phyloP scores from a whole-genome alignment of 2,329 filamentous ascomycete genomes.

The Trichoderma sp. region DNA sequence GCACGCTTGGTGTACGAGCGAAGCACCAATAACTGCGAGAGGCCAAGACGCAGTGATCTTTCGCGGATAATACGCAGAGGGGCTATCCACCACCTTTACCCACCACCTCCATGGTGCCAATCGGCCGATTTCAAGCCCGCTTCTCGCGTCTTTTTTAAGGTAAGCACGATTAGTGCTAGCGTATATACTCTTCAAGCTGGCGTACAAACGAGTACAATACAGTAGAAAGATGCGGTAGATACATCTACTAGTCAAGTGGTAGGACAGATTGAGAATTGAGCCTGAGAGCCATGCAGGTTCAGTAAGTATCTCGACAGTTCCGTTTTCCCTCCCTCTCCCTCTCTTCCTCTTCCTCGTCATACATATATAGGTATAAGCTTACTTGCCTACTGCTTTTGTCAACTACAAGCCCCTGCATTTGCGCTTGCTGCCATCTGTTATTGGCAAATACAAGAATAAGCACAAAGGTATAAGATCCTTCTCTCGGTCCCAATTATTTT shows the following conservation, averaged over 20 bases:
- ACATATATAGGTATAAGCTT: background rate
- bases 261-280: background rate
- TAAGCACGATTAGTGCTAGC: background rate
- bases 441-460: background rate
- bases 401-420: background rate
- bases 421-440: background rate
- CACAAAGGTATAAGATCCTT: background rate
- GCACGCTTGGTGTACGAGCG: background rate
- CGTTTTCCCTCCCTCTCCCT: background rate
- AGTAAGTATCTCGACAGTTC: background rate
- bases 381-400: background rate
- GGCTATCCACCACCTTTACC: background rate
- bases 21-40: background rate
- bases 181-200: background rate
- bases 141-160: background rate
- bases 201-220: slow-evolving; percentile 12
- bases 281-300: background rate
- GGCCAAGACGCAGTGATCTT: slow-evolving; percentile 4
- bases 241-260: background rate
- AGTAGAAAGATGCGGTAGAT: background rate
- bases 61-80: slow-evolving; percentile 8
- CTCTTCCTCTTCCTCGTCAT: no score
- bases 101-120: background rate
- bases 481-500: background rate
- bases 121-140: slow-evolving; percentile 20